Evolutionary conservation across 331 rosid genomes (phyloP), one percentile per base, ranked within the genome.

Genomic region (Pyracantha coccinea): DNA sequence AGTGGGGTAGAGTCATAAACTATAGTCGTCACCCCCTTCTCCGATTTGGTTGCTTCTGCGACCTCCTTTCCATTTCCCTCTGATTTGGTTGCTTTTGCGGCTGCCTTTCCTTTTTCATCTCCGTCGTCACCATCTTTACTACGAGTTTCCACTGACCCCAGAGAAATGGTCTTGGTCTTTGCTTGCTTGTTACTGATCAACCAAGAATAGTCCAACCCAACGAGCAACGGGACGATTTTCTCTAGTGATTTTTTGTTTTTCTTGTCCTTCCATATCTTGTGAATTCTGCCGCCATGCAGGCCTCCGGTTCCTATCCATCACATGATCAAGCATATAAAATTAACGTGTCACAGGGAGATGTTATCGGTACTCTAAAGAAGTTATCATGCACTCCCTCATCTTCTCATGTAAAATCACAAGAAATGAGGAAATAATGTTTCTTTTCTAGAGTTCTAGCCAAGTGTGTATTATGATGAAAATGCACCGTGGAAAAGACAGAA

Each of bases 231-330:
- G 28, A 2, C 12, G 9, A 65, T 25, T 1, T 65, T 32, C 17
- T 4, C 1, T 19, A 65, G 50, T 1, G 28, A 10, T 2, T 4
- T 5, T n/a, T 19, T 28, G 20, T 32, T 65, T 65, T 20, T 32
- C 69, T 19, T 65, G 1, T 65, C 27, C 16, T 32, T 33, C 69
- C 69, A 32, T 21, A 65, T 65, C 47, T 2, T 29, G 9, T 63
- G 0, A 1, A 63, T 63, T 28, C 6, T 61, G 35, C 32, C 20
- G 12, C 0, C 20, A 0, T 8, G 15, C 25, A 0, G 1, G 28
- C 6, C 28, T 20, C 1, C 3, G 9, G 32, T 6, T 27, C 2
- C 20, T 61, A 61, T 61, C 0, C 6, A 61, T 61, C 7, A 50
- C 29, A 58, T 58, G 29, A 24, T 13, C 29, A 58, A 58, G 1